Evolutionary conservation across 176 grass and related monocot species (phyloP).

Genomic region (Triticum timopheevii): DNA sequence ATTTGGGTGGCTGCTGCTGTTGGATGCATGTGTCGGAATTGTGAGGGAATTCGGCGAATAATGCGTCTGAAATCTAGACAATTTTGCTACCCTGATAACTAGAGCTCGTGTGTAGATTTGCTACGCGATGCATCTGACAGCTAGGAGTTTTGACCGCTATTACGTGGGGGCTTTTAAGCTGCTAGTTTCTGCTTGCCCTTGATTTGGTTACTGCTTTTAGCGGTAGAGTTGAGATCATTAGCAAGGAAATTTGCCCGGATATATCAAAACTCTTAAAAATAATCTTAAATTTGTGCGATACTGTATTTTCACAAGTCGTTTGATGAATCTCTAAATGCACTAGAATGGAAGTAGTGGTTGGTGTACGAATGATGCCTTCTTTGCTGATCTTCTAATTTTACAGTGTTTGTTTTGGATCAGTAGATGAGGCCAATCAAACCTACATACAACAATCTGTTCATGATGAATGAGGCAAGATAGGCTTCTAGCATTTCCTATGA

Average conservation of each 20-base stretch:
- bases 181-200: not conserved
- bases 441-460: not conserved
- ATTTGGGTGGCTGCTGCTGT: slow-evolving; percentile 10
- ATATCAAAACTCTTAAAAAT: not conserved
- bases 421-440: not conserved
- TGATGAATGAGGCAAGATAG: not conserved
- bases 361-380: not conserved
- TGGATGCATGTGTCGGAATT: not conserved
- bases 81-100: slow-evolving; percentile 9
- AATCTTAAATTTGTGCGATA: not conserved
- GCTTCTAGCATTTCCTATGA: not conserved
- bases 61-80: not conserved
- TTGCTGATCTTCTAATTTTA: slow-evolving; percentile 6
- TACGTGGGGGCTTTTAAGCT: not conserved
- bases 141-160: not conserved
- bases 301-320: not conserved
- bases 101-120: not conserved
- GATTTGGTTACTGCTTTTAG: not conserved
- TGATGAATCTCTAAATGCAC: not conserved
- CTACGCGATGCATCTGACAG: not conserved
- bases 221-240: not conserved
- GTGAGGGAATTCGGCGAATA: slow-evolving; percentile 3
- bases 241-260: not conserved
- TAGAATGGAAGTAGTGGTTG: not conserved
- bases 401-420: not conserved